These are phyloP conservation scores for Trichoderma sp. DNA, from an alignment of 2,329 filamentous ascomycete genomes.

Conservation along the genomic window DNA sequence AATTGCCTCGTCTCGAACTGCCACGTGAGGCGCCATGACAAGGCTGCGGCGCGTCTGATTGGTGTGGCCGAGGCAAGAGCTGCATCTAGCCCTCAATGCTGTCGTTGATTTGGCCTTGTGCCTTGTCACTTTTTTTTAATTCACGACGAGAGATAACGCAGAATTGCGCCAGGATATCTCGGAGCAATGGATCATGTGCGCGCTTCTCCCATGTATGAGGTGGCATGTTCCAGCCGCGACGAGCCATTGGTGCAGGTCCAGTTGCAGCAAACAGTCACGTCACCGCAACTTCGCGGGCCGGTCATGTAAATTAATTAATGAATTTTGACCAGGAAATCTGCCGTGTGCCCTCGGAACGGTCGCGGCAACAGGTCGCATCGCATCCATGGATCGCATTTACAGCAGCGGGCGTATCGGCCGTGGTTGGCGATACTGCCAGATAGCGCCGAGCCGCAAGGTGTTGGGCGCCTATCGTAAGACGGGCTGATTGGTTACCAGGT, in stretches of 20 bases:
- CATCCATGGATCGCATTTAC: neutral
- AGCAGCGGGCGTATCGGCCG: neutral
- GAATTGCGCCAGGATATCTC: constrained; percentile 5
- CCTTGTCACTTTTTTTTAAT: neutral
- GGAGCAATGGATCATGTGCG: constrained; percentile 19
- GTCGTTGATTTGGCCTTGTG: neutral
- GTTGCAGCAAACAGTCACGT: constrained; percentile 1
- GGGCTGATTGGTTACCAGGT: constrained; percentile 9
- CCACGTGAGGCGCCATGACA: constrained; percentile 18
- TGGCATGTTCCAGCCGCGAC: constrained; percentile 9
- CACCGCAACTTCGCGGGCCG: constrained; percentile 6
- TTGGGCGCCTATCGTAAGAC: constrained; percentile 14
- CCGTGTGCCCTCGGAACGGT: neutral
- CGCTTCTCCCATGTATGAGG: neutral
- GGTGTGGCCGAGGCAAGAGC: neutral
- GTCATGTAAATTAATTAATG: neutral
- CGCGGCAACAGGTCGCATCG: neutral
- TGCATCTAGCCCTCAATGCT: neutral
- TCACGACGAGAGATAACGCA: neutral
- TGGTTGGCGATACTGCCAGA: constrained; percentile 7
- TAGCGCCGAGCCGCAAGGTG: constrained; percentile 14
- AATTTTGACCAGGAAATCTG: neutral
- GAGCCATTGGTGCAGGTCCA: constrained; percentile 6
- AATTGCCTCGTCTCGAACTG: constrained; percentile 17
- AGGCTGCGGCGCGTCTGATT: constrained; percentile 17